Percentiles rank a stretch among this genome's conserved stretches.
These are phyloP conservation scores for Castanea crenata DNA, from an alignment of 306 rosid species.

Conservation along the genomic window DNA sequence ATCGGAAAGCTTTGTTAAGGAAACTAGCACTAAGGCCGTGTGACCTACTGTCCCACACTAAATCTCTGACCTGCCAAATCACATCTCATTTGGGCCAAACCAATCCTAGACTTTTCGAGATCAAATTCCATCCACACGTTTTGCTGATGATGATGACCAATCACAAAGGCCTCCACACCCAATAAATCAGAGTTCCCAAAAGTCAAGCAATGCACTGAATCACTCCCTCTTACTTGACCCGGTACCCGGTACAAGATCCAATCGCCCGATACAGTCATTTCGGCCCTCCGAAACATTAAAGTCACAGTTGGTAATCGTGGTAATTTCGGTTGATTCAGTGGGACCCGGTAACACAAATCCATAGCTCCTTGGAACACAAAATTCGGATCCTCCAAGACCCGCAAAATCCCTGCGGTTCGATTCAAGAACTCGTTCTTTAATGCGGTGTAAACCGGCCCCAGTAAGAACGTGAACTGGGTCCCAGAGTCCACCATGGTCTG, in stretches of 20 bases:
- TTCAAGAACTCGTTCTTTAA: slow-evolving; percentile 54
- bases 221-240: slow-evolving; percentile 38
- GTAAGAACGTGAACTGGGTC: slow-evolving; percentile 80
- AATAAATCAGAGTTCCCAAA: slow-evolving; percentile 83
- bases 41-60: slow-evolving; percentile 27
- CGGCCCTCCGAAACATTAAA: slow-evolving; percentile 62
- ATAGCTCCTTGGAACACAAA: slow-evolving; percentile 68
- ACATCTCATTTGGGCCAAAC: slow-evolving; percentile 58
- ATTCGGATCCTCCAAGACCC: slow-evolving; percentile 52
- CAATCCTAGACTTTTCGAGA: slow-evolving; percentile 57
- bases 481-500: slow-evolving; percentile 92
- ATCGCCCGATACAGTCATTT: slow-evolving; percentile 53
- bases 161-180: slow-evolving; percentile 73
- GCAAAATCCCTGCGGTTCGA: slow-evolving; percentile 34
- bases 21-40: background rate
- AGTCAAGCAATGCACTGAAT: slow-evolving; percentile 68
- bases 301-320: slow-evolving; percentile 58
- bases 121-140: slow-evolving; percentile 87
- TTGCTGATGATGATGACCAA: slow-evolving; percentile 88
- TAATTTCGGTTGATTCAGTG: slow-evolving; percentile 26
- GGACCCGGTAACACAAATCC: slow-evolving; percentile 71
- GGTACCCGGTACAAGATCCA: slow-evolving; percentile 57
- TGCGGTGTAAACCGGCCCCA: slow-evolving; percentile 58
- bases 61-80: slow-evolving; percentile 51
- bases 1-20: no score